A percentile compares a stretch with the other conserved stretches of the same genome.
Conservation (phyloP, 768 basidiomycete species). For the Brasilioporus rufonigricans region DNA sequence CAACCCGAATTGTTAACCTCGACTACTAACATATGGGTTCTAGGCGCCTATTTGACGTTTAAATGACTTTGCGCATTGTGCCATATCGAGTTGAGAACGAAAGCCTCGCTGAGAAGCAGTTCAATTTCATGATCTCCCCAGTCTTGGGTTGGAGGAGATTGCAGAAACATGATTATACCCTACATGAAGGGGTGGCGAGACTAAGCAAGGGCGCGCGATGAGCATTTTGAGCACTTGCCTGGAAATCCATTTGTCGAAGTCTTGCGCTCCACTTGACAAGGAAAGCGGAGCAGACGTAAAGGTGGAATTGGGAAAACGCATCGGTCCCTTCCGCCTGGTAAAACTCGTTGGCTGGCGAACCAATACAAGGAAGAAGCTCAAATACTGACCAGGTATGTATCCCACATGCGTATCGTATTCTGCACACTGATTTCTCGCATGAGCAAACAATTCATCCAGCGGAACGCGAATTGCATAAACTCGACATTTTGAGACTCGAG, state of each 20-base stretch:
- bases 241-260: conserved; percentile 96
- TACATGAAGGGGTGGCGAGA: conserved; percentile 29
- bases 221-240: conserved; percentile 50
- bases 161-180: conserved; percentile 99
- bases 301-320: conserved; percentile 97
- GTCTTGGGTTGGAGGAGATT: conserved; percentile 85
- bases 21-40: neutral
- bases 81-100: conserved; percentile 90
- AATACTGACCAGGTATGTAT: conserved; percentile 86
- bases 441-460: conserved; percentile 99
- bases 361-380: neutral
- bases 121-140: conserved; percentile 98
- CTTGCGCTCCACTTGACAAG: conserved; percentile 94
- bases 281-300: conserved; percentile 98
- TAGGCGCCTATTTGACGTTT: conserved; percentile 43
- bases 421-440: conserved; percentile 98
- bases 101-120: conserved; percentile 92
- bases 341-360: neutral
- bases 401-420: conserved; percentile 99
- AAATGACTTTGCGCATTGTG: conserved; percentile 91
- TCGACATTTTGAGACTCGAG: conserved; percentile 90
- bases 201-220: neutral
- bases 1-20: conserved; percentile 1
- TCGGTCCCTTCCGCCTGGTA: conserved; percentile 91
- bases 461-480: conserved; percentile 99